phyloP scores from a whole-genome alignment of 441 rosid species.

The Adansonia madagascariensis region DNA sequence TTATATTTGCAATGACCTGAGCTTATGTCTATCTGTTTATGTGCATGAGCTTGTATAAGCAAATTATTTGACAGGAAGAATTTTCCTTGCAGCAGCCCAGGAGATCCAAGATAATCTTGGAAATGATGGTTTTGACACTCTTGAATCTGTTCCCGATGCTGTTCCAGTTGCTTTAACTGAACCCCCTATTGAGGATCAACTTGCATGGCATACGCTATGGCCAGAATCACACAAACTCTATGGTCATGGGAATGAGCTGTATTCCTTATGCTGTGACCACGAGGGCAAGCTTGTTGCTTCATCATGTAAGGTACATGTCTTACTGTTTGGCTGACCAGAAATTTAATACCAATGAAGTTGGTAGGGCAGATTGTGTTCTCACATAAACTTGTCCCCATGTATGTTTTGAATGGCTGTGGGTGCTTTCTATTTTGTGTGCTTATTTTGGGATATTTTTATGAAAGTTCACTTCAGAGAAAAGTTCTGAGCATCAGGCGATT shows the following conservation, averaged over 20 bases:
- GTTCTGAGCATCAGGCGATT: neutral
- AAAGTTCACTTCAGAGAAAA: neutral
- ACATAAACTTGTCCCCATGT: neutral
- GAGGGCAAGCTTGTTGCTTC: conserved; percentile 87
- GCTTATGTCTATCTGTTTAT: conserved; percentile 13
- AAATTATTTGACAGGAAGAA: neutral
- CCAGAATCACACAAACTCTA: conserved; percentile 94
- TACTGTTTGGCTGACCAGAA: conserved; percentile 7
- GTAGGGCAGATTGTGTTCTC: conserved; percentile 11
- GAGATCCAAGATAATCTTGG: conserved; percentile 52
- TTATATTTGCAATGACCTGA: neutral
- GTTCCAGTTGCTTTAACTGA: conserved; percentile 78
- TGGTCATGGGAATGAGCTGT: conserved; percentile 96
- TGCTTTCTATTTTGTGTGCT: neutral
- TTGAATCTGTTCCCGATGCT: conserved; percentile 91
- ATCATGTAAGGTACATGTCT: conserved; percentile 75
- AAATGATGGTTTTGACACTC: conserved; percentile 69
- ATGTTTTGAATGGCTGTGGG: neutral
- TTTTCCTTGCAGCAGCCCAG: conserved; percentile 58
- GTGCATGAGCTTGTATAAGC: neutral
- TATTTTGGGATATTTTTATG: neutral
- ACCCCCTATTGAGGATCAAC: conserved; percentile 93
- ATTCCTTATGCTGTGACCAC: conserved; percentile 79
- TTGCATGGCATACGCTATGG: conserved; percentile 91
- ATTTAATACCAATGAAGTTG: neutral